Evolutionary conservation across 768 basidiomycete genomes (phyloP).

Genomic region (Suillus clintonianus): DNA sequence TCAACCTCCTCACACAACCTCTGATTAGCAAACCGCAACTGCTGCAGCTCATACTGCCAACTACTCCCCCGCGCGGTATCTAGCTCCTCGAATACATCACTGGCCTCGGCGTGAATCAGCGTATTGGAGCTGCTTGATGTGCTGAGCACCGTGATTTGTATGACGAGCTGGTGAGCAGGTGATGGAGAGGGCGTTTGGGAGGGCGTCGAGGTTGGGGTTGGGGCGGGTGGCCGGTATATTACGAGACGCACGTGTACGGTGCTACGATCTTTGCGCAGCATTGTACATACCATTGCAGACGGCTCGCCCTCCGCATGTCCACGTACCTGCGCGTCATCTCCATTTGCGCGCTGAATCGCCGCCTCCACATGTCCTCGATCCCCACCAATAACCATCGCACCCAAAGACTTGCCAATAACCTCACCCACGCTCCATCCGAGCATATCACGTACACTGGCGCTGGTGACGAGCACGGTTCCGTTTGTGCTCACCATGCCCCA

Average conservation of each 20-base stretch:
- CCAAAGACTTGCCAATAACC: constrained; percentile 49
- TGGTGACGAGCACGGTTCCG: constrained; percentile 53
- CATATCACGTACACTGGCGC: constrained; percentile 55
- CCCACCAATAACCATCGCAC: constrained; percentile 36
- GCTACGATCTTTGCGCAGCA: constrained; percentile 42
- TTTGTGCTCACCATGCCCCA: constrained; percentile 55
- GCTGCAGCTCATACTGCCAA: constrained; percentile 94
- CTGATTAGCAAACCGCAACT: constrained; percentile 73
- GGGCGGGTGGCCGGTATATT: constrained; percentile 39
- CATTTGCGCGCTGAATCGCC: background rate
- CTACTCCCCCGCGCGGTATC: constrained; percentile 68
- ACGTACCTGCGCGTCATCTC: constrained; percentile 25
- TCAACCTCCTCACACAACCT: constrained; percentile 60
- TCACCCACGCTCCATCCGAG: constrained; percentile 64
- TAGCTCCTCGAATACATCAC: constrained; percentile 73
- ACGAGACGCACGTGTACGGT: constrained; percentile 32
- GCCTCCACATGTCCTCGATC: constrained; percentile 23
- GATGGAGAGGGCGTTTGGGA: constrained; percentile 13
- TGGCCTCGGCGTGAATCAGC: constrained; percentile 14
- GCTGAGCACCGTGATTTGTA: constrained; percentile 27
- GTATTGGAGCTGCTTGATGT: constrained; percentile 2
- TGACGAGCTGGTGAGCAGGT: constrained; percentile 27
- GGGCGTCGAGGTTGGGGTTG: background rate
- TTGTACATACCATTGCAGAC: constrained; percentile 31
- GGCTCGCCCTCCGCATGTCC: constrained; percentile 20